Evolutionary conservation across 2,329 filamentous ascomycete genomes (phyloP).

Genomic region (Trichoderma atroviride): DNA sequence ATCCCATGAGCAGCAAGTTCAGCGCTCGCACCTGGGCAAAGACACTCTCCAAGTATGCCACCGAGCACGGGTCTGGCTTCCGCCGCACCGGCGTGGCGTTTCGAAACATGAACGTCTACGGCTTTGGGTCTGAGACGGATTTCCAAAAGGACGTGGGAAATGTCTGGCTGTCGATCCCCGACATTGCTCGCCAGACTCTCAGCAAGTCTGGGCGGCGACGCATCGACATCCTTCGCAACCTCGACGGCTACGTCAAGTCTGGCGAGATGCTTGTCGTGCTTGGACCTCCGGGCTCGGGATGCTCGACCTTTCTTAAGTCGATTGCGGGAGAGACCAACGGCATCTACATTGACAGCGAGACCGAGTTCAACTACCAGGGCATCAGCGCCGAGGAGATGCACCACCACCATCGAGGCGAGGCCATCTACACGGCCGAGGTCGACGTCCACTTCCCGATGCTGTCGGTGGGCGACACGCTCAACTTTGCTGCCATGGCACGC

Average conservation of each 20-base stretch:
- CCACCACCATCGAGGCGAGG: constrained; percentile 52
- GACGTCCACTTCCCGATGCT: constrained; percentile 62
- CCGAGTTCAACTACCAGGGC: constrained; percentile 49
- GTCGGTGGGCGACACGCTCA: constrained; percentile 66
- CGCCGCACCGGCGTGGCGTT: constrained; percentile 46
- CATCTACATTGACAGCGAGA: constrained; percentile 42
- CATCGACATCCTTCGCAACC: constrained; percentile 55
- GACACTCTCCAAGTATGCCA: constrained; percentile 37
- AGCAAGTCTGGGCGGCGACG: neutral
- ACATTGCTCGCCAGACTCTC: neutral
- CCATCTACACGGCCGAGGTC: constrained; percentile 69
- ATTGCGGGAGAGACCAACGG: constrained; percentile 62
- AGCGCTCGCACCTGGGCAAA: constrained; percentile 48
- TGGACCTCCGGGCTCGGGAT: constrained; percentile 62
- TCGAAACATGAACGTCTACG: constrained; percentile 47
- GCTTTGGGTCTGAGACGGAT: constrained; percentile 46
- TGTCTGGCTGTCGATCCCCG: constrained; percentile 30
- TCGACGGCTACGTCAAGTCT: constrained; percentile 61
- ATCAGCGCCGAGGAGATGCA: constrained; percentile 69
- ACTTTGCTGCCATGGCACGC: constrained; percentile 63
- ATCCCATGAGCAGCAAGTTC: constrained; percentile 46
- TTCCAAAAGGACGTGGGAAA: constrained; percentile 49
- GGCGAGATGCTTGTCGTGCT: constrained; percentile 70
- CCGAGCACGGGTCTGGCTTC: constrained; percentile 28
- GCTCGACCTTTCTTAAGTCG: constrained; percentile 61